Evolutionary conservation across 2,329 filamentous ascomycete genomes (phyloP).

Genomic region (Decorospora gaudefroyi): DNA sequence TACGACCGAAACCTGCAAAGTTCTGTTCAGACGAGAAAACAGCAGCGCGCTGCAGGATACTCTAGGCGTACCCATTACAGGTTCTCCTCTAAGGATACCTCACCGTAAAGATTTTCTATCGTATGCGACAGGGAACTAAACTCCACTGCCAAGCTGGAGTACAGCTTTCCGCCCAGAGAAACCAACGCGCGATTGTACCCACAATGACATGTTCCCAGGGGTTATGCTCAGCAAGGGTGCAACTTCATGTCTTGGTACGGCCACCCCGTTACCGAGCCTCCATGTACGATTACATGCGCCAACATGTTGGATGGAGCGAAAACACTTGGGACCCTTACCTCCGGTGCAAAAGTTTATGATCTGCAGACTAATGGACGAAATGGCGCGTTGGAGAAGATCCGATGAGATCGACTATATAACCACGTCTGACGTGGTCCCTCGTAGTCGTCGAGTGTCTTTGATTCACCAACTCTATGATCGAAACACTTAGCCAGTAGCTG

Average conservation of each 20-base stretch:
- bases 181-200: slow-evolving; percentile 23
- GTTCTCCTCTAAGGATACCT: too few species aligned
- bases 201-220: slow-evolving; percentile 38
- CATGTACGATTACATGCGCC: slow-evolving; percentile 35
- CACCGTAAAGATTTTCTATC: too few species aligned
- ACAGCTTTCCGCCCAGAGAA: slow-evolving; percentile 26
- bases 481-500: background rate
- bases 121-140: too few species aligned
- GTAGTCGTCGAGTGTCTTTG: slow-evolving; percentile 3
- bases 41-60: too few species aligned
- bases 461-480: slow-evolving; percentile 11
- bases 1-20: too few species aligned
- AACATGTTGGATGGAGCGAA: slow-evolving; percentile 23
- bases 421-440: slow-evolving; percentile 4
- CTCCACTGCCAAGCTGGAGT: slow-evolving; percentile 27
- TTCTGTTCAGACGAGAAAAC: too few species aligned
- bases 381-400: slow-evolving; percentile 8
- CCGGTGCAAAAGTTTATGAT: slow-evolving; percentile 6
- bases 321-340: slow-evolving; percentile 20
- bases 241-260: slow-evolving; percentile 19
- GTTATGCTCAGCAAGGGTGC: slow-evolving; percentile 9
- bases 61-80: too few species aligned
- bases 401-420: slow-evolving; percentile 20
- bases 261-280: slow-evolving; percentile 13
- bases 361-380: slow-evolving; percentile 16